phyloP scores from a whole-genome alignment of 257 asterid species.

The Solanum medicagineum region DNA sequence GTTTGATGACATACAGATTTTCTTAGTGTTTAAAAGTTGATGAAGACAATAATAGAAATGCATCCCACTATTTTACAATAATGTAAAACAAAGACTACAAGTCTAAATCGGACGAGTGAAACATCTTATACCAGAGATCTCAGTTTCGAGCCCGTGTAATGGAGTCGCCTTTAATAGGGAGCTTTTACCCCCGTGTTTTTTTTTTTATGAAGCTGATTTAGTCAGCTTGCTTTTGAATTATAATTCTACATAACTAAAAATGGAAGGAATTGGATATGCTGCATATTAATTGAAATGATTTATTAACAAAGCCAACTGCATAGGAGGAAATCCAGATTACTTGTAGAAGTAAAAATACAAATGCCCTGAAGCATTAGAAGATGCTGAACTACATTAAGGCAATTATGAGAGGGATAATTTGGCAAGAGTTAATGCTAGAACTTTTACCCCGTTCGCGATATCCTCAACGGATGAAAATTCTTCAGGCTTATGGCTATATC shows the following conservation, averaged over 20 bases:
- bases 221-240: background rate
- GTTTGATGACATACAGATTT: too few relatives aligned
- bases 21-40: too few relatives aligned
- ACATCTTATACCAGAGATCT: background rate
- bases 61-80: background rate
- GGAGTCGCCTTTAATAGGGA: fast-evolving
- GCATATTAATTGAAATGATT: background rate
- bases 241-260: background rate
- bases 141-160: background rate
- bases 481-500: constrained; percentile 81
- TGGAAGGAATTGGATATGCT: background rate
- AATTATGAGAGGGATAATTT: constrained; percentile 30
- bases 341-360: background rate
- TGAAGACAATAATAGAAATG: background rate
- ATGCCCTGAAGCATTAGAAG: background rate
- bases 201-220: background rate
- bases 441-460: constrained; percentile 61
- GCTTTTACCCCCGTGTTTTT: background rate
- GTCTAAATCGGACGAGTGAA: background rate
- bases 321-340: background rate
- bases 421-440: constrained; percentile 56
- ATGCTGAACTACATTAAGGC: background rate
- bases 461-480: constrained; percentile 46
- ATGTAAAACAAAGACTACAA: background rate
- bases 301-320: background rate